Base-by-base conservation (phyloP, 2,329 filamentous ascomycete species). In the Acarospora socialis region DNA sequence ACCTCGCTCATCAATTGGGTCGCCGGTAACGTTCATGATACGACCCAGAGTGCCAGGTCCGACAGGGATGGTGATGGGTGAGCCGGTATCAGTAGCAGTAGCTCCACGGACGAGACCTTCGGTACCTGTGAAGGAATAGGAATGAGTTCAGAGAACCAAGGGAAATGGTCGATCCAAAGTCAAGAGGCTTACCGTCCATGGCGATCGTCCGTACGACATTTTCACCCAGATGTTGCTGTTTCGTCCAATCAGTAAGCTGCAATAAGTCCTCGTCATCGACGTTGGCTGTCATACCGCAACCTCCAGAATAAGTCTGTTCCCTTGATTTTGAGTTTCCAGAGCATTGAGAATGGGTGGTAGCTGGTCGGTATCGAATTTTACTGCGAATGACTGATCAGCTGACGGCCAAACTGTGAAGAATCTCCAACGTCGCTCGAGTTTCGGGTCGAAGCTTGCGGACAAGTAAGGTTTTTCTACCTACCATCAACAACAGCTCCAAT, bases 21-120 rank as follows among this genome's bases (percentile, higher is more conserved):
- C 87, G 76, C 90, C 90, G 70, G 90, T 98, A 68, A 98, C 90
- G 77, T 98, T 98, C 70, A 98, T 86, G 74, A 98, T 98, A 71
- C 90, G 90, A 56, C 90, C 90, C 51, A 98, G 81, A 49, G 84
- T 93, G 60, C 70, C 81, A 58, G 75, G 73, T 54, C 90, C 90
- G 65, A 95, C 87, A 58, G 87, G 87, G 54, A 98, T 86, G 66
- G 73, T 84, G 71, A 98, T 98, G 59, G 90, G 90, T 49, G 75
- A 68, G 60, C 90, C 90, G 58, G 87, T 94, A 66, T 98, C 90
- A 52, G 62, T 64, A 50, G 77, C 83, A 62, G 73, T 72, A 57
- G 76, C 67, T 59, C 90, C 90, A 75, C 90, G 87, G 60, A 87
- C 81, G 53, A 98, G 83, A 90, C 90, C 90, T 73, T 95, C 90